phyloP scores from a whole-genome alignment of 331 rosid species.

The Ulmus americana region DNA sequence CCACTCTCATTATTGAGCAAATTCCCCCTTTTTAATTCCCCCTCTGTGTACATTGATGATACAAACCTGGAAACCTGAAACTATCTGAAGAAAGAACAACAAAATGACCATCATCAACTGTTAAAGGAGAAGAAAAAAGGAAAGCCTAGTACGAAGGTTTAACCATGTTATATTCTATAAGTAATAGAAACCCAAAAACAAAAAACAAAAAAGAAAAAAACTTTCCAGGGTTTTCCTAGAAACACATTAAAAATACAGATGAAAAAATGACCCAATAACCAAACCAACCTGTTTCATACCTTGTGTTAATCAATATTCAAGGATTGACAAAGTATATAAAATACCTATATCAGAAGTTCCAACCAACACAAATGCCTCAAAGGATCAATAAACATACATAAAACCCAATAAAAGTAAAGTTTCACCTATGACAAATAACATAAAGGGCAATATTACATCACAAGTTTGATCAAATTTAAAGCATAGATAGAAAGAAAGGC shows the following conservation, averaged over 20 bases:
- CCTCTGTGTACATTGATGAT: constrained; percentile 19
- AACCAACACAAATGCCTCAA: constrained; percentile 3
- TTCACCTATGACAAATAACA: constrained; percentile 24
- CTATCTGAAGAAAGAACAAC: constrained; percentile 16
- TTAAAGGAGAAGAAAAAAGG: neutral
- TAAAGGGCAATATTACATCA: constrained; percentile 21
- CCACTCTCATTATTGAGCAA: constrained; percentile 15
- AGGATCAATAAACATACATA: neutral
- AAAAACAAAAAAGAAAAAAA: no score
- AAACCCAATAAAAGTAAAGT: constrained; percentile 2
- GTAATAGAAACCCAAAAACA: neutral
- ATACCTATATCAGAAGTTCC: neutral
- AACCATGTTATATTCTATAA: no score
- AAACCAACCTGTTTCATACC: neutral
- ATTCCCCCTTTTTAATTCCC: constrained; percentile 14
- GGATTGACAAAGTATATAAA: neutral
- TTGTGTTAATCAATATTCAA: neutral
- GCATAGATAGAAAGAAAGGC: constrained; percentile 12
- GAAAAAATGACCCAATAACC: no score
- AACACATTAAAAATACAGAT: no score
- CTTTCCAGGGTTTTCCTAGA: no score
- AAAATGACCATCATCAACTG: constrained; percentile 11
- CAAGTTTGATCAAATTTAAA: constrained; percentile 16
- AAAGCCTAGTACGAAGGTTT: no score
- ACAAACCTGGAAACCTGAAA: constrained; percentile 14